phyloP scores from a whole-genome alignment of 179 eudicot species.

The Carnegiea gigantea region DNA sequence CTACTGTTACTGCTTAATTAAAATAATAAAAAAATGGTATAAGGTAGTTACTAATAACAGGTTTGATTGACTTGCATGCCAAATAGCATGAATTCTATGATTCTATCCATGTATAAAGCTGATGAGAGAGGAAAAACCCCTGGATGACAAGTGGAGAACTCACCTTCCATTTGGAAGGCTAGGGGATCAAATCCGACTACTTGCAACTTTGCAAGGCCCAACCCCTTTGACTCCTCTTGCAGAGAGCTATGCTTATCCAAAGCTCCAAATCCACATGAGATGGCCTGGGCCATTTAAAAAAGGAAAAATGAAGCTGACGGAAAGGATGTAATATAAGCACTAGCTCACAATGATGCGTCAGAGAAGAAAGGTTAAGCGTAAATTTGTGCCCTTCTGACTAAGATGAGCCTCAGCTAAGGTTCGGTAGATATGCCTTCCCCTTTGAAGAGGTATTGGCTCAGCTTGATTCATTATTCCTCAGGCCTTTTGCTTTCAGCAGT shows the following conservation, averaged over 20 bases:
- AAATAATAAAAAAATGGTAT: no score
- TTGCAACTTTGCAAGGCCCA: background rate
- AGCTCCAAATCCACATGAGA: background rate
- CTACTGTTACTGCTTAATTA: no score
- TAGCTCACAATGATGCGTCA: background rate
- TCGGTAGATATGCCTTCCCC: background rate
- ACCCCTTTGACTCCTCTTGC: background rate
- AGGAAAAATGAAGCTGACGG: background rate
- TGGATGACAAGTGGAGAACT: background rate
- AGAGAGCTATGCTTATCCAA: background rate
- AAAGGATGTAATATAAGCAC: background rate
- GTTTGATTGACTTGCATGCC: background rate
- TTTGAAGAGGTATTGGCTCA: background rate
- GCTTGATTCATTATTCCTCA: background rate
- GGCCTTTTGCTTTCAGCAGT: background rate
- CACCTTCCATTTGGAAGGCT: background rate
- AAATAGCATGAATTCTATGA: background rate
- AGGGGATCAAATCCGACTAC: background rate
- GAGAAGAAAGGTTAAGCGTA: background rate
- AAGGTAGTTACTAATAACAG: background rate
- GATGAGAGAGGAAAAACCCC: background rate
- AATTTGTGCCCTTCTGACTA: background rate
- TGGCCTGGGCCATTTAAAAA: background rate
- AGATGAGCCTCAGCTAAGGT: background rate
- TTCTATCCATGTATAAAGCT: no score